phyloP scores from a whole-genome alignment of 225 moss, liverwort and hornwort genomes.

The Physcomitrellopsis africana region DNA sequence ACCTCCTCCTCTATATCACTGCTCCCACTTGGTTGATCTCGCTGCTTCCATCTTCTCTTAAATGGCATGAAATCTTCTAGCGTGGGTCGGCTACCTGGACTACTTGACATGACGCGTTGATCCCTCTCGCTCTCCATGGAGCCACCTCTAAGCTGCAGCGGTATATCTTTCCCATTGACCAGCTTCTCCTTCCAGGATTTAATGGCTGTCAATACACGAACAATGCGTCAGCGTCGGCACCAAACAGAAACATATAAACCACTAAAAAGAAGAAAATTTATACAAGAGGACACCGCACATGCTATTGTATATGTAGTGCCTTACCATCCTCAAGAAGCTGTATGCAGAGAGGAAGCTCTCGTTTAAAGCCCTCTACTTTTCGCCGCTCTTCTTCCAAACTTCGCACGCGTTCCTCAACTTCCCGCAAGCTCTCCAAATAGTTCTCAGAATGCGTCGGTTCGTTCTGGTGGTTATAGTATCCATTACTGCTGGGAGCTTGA shows the following conservation, averaged over 20 bases:
- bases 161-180: conserved; percentile 33
- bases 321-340: conserved; percentile 87
- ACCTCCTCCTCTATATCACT: conserved; percentile 40
- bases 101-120: neutral
- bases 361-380: conserved; percentile 94
- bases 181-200: conserved; percentile 61
- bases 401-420: conserved; percentile 63
- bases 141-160: conserved; percentile 34
- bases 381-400: conserved; percentile 79
- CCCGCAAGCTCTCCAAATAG: conserved; percentile 43
- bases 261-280: neutral
- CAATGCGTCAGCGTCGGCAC: too few relatives aligned
- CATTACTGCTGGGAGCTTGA: conserved; percentile 36
- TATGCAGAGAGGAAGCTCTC: conserved; percentile 94
- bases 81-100: conserved; percentile 33
- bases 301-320: neutral
- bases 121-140: conserved; percentile 44
- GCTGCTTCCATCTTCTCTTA: conserved; percentile 57
- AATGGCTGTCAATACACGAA: conserved; percentile 52
- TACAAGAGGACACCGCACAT: neutral
- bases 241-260: neutral
- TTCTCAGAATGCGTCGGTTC: conserved; percentile 23
- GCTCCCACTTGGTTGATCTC: conserved; percentile 30
- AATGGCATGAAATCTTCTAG: conserved; percentile 63
- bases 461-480: conserved; percentile 17